Conservation (phyloP, 495 filamentous ascomycete species). For the Ascodesmis nigricans region DNA sequence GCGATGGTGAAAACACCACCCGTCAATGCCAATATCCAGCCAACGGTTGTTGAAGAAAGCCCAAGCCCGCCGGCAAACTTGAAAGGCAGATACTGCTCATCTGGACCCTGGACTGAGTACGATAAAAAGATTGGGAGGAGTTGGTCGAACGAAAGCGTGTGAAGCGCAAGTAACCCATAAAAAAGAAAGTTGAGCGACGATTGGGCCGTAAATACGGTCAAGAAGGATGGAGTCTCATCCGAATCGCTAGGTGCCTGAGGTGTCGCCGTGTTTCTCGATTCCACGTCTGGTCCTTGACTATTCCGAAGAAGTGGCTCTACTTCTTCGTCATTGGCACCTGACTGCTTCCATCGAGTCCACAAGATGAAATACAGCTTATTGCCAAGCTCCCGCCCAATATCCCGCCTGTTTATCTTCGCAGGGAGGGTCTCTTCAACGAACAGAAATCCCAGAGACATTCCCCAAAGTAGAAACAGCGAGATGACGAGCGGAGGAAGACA, state of each 20-base stretch:
- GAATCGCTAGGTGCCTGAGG: too few species aligned
- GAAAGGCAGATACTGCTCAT: slow-evolving; percentile 30
- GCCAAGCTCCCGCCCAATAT: slow-evolving; percentile 31
- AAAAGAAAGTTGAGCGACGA: slow-evolving; percentile 49
- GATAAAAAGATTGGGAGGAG: slow-evolving; percentile 53
- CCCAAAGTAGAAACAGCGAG: slow-evolving; percentile 46
- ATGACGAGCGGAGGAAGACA: slow-evolving; percentile 60
- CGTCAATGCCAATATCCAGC: slow-evolving; percentile 44
- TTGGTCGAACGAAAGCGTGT: slow-evolving; percentile 53
- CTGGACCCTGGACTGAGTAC: slow-evolving; percentile 33
- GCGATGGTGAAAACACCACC: slow-evolving; percentile 46
- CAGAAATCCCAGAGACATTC: slow-evolving; percentile 42
- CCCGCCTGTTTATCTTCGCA: slow-evolving; percentile 25
- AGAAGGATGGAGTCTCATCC: too few species aligned
- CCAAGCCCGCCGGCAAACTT: slow-evolving; percentile 54
- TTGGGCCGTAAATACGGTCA: slow-evolving; percentile 38
- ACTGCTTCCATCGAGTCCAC: too few species aligned
- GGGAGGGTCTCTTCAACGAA: slow-evolving; percentile 45
- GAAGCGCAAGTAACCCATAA: slow-evolving; percentile 36
- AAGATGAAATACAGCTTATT: slow-evolving; percentile 24
- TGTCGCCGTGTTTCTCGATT: too few species aligned
- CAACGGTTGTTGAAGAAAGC: slow-evolving; percentile 42
- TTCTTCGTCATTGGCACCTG: too few species aligned
- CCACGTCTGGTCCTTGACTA: too few species aligned
- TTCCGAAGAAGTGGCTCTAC: too few species aligned